These are phyloP conservation scores for Auriscalpium microsporum DNA, from an alignment of 768 basidiomycete species.

Conservation along the genomic window DNA sequence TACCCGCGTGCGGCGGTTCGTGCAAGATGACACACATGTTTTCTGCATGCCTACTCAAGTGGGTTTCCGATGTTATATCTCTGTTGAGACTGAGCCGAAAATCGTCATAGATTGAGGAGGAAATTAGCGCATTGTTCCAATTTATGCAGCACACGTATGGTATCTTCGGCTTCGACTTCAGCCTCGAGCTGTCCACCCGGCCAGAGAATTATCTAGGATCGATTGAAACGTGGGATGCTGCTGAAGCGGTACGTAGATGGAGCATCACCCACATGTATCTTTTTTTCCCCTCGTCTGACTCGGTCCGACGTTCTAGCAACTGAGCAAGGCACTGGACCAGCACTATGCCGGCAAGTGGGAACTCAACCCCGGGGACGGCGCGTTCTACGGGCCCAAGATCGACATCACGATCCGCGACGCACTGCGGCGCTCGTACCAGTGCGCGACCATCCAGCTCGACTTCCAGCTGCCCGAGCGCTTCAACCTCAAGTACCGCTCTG, in stretches of 20 bases:
- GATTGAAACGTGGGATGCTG: constrained; percentile 83
- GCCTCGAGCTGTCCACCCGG: constrained; percentile 89
- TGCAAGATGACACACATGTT: constrained; percentile 97
- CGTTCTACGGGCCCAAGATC: constrained; percentile 99
- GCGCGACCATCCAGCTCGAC: constrained; percentile 97
- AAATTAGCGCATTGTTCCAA: constrained; percentile 83
- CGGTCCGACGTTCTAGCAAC: constrained; percentile 46
- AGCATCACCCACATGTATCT: not conserved
- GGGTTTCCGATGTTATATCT: not conserved
- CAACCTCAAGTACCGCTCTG: constrained; percentile 83
- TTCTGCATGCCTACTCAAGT: constrained; percentile 95
- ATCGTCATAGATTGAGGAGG: constrained; percentile 63
- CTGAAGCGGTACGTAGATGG: constrained; percentile 56
- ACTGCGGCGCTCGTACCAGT: constrained; percentile 88
- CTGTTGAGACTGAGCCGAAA: not conserved
- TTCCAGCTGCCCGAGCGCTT: constrained; percentile 97
- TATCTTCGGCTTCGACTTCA: constrained; percentile 90
- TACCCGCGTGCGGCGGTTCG: constrained; percentile 88
- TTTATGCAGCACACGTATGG: constrained; percentile 94
- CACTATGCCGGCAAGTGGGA: constrained; percentile 86
- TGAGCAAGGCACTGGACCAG: constrained; percentile 74
- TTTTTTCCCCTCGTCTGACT: not conserved
- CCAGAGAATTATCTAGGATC: constrained; percentile 90
- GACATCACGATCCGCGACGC: constrained; percentile 96
- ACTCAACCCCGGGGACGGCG: constrained; percentile 92